These are phyloP conservation scores for Lachnellula hyalina DNA, from an alignment of 2,329 filamentous ascomycete species.

Conservation along the genomic window DNA sequence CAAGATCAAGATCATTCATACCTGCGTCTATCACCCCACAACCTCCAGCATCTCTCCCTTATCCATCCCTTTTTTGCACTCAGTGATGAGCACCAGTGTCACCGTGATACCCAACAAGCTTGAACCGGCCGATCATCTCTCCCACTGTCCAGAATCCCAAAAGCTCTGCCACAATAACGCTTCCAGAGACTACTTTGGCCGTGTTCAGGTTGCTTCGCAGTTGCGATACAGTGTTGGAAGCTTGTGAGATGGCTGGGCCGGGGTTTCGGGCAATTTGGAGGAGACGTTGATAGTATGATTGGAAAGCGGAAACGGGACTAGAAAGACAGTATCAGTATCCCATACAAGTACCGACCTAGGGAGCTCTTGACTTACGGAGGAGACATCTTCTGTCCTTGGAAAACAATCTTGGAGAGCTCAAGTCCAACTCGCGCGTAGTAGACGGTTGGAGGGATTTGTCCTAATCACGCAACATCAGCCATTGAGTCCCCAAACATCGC, in stretches of 20 bases:
- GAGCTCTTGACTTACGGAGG: conserved; percentile 70
- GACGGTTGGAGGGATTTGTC: conserved; percentile 75
- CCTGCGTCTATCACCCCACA: conserved; percentile 7
- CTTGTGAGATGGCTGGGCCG: conserved; percentile 46
- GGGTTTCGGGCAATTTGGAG: conserved; percentile 69
- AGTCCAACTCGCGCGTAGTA: conserved; percentile 90
- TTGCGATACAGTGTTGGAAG: conserved; percentile 50
- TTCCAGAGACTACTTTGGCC: conserved; percentile 65
- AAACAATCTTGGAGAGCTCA: conserved; percentile 84
- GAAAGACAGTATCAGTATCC: not conserved
- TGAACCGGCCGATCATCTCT: conserved; percentile 93
- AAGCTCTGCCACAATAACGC: conserved; percentile 78
- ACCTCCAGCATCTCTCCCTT: not conserved
- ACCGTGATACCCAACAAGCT: conserved; percentile 88
- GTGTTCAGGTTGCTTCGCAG: conserved; percentile 62
- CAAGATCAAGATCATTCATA: conserved; percentile 2
- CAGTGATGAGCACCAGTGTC: conserved; percentile 56
- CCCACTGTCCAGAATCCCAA: conserved; percentile 97
- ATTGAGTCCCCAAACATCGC: conserved; percentile 14
- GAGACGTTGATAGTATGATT: conserved; percentile 75
- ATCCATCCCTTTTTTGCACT: conserved; percentile 2
- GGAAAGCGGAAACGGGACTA: conserved; percentile 76
- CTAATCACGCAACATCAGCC: conserved; percentile 41
- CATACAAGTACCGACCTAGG: not conserved
- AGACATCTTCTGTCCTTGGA: conserved; percentile 82